These are phyloP conservation scores for Aspergillus caelatus DNA, from an alignment of 2,329 filamentous ascomycete species.

Conservation along the genomic window DNA sequence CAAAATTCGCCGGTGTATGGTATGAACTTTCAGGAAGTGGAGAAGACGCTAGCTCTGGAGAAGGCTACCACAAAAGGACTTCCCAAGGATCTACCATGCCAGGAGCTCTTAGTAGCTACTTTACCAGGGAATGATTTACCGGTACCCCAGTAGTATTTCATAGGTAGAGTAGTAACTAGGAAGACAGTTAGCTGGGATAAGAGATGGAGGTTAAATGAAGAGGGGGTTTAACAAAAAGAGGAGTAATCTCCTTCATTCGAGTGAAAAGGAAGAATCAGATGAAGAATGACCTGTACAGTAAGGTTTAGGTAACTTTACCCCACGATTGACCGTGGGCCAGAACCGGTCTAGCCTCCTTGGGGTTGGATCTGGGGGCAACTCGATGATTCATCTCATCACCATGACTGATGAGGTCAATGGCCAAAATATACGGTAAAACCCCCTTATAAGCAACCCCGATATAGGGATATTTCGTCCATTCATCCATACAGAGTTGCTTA, in stretches of 20 bases:
- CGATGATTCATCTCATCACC: constrained; percentile 9
- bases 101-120: background rate
- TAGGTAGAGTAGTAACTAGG: background rate
- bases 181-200: background rate
- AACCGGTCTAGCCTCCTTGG: constrained; percentile 18
- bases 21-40: background rate
- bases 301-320: constrained; percentile 16
- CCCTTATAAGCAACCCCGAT: no score
- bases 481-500: no score
- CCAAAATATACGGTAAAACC: no score
- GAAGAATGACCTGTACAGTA: constrained; percentile 2
- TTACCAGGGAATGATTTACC: background rate
- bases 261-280: background rate
- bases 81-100: background rate
- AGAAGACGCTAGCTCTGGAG: background rate
- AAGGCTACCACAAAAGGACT: background rate
- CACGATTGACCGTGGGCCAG: constrained; percentile 27
- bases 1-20: background rate
- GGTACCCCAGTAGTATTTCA: background rate
- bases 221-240: constrained; percentile 3
- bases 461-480: no score
- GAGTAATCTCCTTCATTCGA: background rate
- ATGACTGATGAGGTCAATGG: background rate
- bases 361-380: background rate
- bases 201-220: background rate